Conservation (phyloP, 1,284 basidiomycete genomes). For the Veloboletus limbatus region DNA sequence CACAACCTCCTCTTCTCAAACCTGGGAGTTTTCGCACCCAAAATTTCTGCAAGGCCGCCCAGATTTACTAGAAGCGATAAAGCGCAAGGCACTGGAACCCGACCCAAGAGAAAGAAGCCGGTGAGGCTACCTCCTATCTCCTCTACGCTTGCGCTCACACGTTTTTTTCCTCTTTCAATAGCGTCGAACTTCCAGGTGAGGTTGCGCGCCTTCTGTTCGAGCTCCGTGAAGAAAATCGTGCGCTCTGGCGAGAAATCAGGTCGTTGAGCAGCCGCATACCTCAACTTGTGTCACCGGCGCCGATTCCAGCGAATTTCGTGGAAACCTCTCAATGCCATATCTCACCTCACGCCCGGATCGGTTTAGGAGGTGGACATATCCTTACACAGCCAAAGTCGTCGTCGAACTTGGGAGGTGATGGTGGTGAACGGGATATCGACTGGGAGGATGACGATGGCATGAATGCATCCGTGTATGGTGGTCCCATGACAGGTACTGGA, state of each 20-base stretch:
- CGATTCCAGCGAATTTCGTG: slow-evolving; percentile 9
- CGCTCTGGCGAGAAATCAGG: slow-evolving; percentile 42
- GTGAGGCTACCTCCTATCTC: slow-evolving; percentile 14
- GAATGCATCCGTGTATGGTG: slow-evolving; percentile 4
- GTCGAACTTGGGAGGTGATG: slow-evolving; percentile 28
- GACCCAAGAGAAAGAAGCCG: slow-evolving; percentile 47
- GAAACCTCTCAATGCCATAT: slow-evolving; percentile 9
- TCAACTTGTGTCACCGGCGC: slow-evolving; percentile 6
- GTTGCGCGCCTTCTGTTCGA: slow-evolving; percentile 64
- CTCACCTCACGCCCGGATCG: slow-evolving; percentile 6
- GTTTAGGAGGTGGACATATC: slow-evolving; percentile 16
- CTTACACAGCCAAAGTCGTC: slow-evolving; percentile 28
- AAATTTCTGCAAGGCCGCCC: slow-evolving; percentile 81
- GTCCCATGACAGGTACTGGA: slow-evolving; percentile 15
- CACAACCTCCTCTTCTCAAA: slow-evolving; percentile 75
- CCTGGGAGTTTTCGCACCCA: slow-evolving; percentile 87
- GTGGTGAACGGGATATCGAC: slow-evolving; percentile 27
- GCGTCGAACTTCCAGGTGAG: slow-evolving; percentile 76
- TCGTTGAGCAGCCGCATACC: slow-evolving; percentile 36
- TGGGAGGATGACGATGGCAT: slow-evolving; percentile 31
- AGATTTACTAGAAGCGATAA: slow-evolving; percentile 82
- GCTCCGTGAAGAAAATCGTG: slow-evolving; percentile 66
- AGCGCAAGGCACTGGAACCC: slow-evolving; percentile 78
- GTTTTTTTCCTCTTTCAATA: slow-evolving; percentile 27
- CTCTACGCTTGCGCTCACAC: not conserved